These are phyloP conservation scores for Aspergillus sp. DNA, from an alignment of 2,329 filamentous ascomycete genomes.

Conservation along the genomic window DNA sequence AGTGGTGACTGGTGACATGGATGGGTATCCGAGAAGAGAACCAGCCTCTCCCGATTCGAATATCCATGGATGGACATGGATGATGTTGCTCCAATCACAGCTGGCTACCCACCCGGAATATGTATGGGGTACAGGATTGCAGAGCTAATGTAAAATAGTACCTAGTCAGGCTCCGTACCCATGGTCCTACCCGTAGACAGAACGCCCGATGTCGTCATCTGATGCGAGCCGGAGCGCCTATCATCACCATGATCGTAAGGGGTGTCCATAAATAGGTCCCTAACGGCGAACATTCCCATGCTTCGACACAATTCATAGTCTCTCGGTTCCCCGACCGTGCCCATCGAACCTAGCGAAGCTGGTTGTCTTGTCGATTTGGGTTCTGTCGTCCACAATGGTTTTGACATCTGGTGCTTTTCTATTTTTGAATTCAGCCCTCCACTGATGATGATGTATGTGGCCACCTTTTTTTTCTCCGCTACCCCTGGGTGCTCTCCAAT, in stretches of 20 bases:
- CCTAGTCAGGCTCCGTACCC: conserved; percentile 3
- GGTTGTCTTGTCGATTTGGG: background rate
- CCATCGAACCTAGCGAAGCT: background rate
- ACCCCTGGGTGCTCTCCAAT: background rate
- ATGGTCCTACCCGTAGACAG: conserved; percentile 1
- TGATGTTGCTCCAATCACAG: background rate
- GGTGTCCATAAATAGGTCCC: conserved; percentile 4
- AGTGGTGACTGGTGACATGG: background rate
- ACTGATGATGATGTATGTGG: background rate
- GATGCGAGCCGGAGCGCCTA: background rate
- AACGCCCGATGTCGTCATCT: conserved; percentile 1
- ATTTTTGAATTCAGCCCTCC: too few species aligned
- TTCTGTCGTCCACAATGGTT: background rate
- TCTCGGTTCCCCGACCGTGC: background rate
- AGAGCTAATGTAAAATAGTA: conserved; percentile 4
- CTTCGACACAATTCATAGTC: background rate
- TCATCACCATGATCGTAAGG: background rate
- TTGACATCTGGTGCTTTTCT: too few species aligned
- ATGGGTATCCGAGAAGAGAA: background rate
- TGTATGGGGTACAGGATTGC: conserved; percentile 3
- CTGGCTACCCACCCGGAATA: background rate
- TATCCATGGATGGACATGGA: background rate
- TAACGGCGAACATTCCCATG: background rate
- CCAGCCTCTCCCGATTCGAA: background rate
- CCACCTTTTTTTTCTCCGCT: background rate